A percentile compares a stretch with the other conserved stretches of the same genome.
These are phyloP conservation scores for Vanrija pseudolonga DNA, from an alignment of 1,284 basidiomycete species.

Conservation along the genomic window DNA sequence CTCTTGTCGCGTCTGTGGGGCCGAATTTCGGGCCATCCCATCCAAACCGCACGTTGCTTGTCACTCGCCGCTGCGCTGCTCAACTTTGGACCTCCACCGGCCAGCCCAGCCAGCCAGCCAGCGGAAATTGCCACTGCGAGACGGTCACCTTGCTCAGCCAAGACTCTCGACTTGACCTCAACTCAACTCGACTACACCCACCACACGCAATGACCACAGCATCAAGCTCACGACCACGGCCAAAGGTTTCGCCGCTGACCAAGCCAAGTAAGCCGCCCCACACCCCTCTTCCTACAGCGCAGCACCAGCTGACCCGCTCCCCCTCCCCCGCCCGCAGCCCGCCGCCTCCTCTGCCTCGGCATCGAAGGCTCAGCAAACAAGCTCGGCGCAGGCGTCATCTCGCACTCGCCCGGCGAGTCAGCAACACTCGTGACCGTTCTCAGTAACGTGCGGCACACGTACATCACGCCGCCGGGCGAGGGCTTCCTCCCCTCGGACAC, in stretches of 20 bases:
- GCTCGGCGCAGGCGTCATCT: constrained; percentile 90
- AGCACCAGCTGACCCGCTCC: not conserved
- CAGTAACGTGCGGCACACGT: constrained; percentile 89
- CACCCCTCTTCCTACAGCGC: too few species aligned
- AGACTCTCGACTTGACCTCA: not conserved
- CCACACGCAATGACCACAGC: constrained; percentile 21
- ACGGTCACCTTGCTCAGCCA: too few species aligned
- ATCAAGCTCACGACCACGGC: constrained; percentile 7
- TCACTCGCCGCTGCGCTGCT: too few species aligned
- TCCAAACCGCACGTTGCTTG: too few species aligned
- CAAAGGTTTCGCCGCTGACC: constrained; percentile 37
- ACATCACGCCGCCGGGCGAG: constrained; percentile 96
- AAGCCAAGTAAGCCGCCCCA: constrained; percentile 26
- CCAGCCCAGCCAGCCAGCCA: too few species aligned
- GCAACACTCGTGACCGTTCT: constrained; percentile 60
- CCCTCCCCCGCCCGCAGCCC: constrained; percentile 13
- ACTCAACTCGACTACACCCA: not conserved
- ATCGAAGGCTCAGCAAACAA: constrained; percentile 98
- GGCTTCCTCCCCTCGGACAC: constrained; percentile 96
- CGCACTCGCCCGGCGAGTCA: constrained; percentile 56
- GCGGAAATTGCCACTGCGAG: constrained; percentile 6
- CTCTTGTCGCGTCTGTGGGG: too few species aligned
- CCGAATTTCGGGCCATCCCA: too few species aligned
- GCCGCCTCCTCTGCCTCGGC: constrained; percentile 58
- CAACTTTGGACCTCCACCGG: not conserved